Base-by-base conservation (phyloP, 202 grass and related monocot genomes). In the Elaeis oleifera region DNA sequence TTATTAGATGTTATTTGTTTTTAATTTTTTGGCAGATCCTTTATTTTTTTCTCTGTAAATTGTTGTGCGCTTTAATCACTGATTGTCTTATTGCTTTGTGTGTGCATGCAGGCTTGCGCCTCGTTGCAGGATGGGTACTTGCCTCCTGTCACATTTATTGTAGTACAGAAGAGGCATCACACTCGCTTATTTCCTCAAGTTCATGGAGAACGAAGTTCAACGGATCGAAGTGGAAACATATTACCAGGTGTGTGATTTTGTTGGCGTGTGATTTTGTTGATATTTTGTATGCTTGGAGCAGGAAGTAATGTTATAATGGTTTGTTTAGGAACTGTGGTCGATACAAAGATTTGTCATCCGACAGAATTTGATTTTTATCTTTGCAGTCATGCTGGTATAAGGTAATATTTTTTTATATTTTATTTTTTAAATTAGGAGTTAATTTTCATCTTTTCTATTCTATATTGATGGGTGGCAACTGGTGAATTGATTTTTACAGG, bases 141-240 rank as follows among this genome's bases (percentile, higher is more conserved):
- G 5, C 90, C 90, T 19, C 60, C 1, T n/a, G 81, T 90, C n/a
- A 96, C 90, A 54, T 96, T 90, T 81, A 87, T 95, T 16, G 76
- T 95, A 18, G 86, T 95, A 25, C 90, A 95, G 51, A 95, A 90
- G 61, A 86, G 90, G 75, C 90, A 90, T 32, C 86, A 95, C 70
- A 95, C 90, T 72, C 82, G 90, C 60, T 70, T 96, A 7, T 96
- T 90, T 61, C 83, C 90, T 60, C 83, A 83, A 80, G 72, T 74
- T 75, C 90, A 87, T 27, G 76, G 66, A 53, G 77, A 32, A 4
- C 69, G 74, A 5, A 73, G 74, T 48, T 58, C 76, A 63, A 79
- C 77, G 6, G 85, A 95, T 56, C 87, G 2, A 55, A 90, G 86
- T 29, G 90, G 83, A 49, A 96, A 96, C 51, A 83, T 95, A 56